phyloP scores from a whole-genome alignment of 768 basidiomycete species.

The Asterophora lycoperdoides region DNA sequence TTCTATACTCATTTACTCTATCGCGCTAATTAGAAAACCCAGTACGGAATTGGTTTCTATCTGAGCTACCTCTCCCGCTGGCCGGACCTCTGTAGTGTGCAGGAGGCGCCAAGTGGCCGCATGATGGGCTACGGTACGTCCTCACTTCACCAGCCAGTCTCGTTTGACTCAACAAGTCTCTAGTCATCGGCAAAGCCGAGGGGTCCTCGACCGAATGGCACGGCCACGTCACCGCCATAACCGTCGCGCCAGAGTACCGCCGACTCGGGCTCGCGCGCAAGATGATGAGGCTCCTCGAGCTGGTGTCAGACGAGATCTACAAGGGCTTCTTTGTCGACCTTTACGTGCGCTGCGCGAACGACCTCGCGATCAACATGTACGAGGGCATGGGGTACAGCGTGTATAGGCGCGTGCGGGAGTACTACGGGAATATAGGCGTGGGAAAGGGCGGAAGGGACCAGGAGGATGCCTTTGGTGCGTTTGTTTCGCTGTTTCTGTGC shows the following conservation, averaged over 20 bases:
- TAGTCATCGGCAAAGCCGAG: constrained; percentile 91
- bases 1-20: background rate
- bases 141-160: constrained; percentile 7
- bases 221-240: constrained; percentile 93
- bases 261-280: constrained; percentile 80
- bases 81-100: constrained; percentile 86
- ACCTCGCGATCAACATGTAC: constrained; percentile 85
- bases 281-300: constrained; percentile 85
- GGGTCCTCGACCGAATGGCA: constrained; percentile 75
- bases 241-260: constrained; percentile 91
- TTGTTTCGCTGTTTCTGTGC: background rate
- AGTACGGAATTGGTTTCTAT: constrained; percentile 91
- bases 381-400: constrained; percentile 92
- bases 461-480: constrained; percentile 88
- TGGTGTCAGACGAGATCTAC: constrained; percentile 76
- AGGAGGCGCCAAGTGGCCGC: constrained; percentile 74
- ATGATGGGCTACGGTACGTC: constrained; percentile 91
- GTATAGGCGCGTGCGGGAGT: constrained; percentile 85
- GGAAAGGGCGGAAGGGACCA: constrained; percentile 79
- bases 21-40: constrained; percentile 1
- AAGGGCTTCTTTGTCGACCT: constrained; percentile 91
- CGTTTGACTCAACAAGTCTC: background rate
- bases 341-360: constrained; percentile 87
- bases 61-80: constrained; percentile 84
- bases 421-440: constrained; percentile 73